phyloP scores from a whole-genome alignment of 441 rosid genomes.

The Omphalea diandra region DNA sequence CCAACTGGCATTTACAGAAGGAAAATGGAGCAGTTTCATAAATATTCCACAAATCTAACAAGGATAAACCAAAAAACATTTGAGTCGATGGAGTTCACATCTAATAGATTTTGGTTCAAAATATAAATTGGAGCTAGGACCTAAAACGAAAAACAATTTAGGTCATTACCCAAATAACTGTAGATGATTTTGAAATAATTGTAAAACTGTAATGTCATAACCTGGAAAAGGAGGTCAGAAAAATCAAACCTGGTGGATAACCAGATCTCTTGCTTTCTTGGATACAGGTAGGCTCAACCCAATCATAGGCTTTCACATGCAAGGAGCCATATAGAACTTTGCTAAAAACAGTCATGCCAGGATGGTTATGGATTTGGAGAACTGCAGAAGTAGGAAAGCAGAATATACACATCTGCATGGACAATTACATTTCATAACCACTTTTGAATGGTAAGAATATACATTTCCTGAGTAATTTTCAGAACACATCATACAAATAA shows the following conservation, averaged over 20 bases:
- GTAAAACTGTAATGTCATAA: neutral
- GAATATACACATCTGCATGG: conserved; percentile 90
- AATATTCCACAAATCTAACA: neutral
- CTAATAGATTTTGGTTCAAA: neutral
- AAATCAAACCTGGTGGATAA: conserved; percentile 44
- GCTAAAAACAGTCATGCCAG: conserved; percentile 89
- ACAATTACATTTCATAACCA: conserved; percentile 17
- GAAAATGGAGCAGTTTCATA: no score
- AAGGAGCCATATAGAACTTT: conserved; percentile 88
- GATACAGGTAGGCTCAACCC: conserved; percentile 76
- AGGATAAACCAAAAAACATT: conserved; percentile 7
- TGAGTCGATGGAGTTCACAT: neutral
- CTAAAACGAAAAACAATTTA: neutral
- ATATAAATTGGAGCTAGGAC: neutral
- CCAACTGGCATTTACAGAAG: neutral
- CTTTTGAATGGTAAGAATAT: conserved; percentile 5
- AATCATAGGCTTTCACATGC: conserved; percentile 90
- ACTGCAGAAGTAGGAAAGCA: conserved; percentile 93
- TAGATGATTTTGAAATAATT: neutral
- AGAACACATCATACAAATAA: neutral
- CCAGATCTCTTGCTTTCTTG: conserved; percentile 44
- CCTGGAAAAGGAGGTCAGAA: conserved; percentile 7
- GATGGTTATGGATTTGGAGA: conserved; percentile 94
- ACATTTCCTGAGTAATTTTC: neutral
- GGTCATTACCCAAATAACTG: neutral